Evolutionary conservation across 1,284 basidiomycete species (phyloP), one percentile per base, ranked within the genome.

Genomic region (Trichosporon inkin): DNA sequence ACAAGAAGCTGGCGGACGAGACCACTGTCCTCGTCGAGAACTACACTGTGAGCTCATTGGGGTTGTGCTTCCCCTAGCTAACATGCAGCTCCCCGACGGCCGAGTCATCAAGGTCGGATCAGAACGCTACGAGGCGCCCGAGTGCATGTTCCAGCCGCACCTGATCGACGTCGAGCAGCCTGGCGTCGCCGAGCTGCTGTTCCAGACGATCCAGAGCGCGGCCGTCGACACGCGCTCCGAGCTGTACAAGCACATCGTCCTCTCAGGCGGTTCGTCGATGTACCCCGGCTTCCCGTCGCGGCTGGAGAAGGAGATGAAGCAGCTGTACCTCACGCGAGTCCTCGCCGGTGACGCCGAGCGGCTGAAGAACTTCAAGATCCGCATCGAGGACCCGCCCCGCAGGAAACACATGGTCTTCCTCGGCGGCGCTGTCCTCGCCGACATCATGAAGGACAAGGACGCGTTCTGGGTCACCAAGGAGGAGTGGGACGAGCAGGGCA

Each of bases 141-240:
- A 99, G 79, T 99, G 96, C 81, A 93, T 99, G 91, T 99, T 99
- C 88, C 94, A 99, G 79, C 96, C 96, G 22, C 92, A 97, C 78
- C 84, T 99, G 8, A 92, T 99, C 56, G 96, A 99, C 68, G 83
- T 99, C 60, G 96, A 99, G 77, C 94, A 98, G 75, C 90, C 92
- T 1, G 96, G 96, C 57, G 88, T 98, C 58, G 95, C 94, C 79
- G 95, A 98, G 81, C 88, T 98, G 84, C 85, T 98, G 24, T 98
- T 96, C 85, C 86, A 92, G 77, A 96, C 94, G 0, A 95, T 99
- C 67, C 95, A 99, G 79, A 79, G 81, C 32, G 93, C 95, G 2
- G 90, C 95, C 0, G 86, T 98, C 40, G 96, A 99, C 74, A 82
- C 89, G 44, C 90, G 95, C 58, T 55, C 87, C 1, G 95, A 99